Evolutionary conservation across 2,329 filamentous ascomycete species (phyloP).

Genomic region (Triangularia setosa): DNA sequence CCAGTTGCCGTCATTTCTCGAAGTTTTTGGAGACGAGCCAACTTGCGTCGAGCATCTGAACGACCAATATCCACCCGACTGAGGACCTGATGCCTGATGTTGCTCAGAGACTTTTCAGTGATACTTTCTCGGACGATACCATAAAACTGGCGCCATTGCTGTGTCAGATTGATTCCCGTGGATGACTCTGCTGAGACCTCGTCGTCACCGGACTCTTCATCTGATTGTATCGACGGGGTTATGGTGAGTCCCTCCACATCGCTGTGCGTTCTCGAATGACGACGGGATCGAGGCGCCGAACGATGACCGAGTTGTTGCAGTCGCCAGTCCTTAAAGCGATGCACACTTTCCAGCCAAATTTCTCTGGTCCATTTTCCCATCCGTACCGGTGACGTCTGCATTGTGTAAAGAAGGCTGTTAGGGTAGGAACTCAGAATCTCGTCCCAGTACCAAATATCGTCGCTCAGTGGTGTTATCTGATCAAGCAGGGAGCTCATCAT

Average conservation of each 20-base stretch:
- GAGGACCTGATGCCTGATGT: conserved; percentile 68
- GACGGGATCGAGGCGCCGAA: neutral
- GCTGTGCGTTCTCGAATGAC: neutral
- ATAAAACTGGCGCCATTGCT: conserved; percentile 70
- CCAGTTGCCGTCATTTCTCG: conserved; percentile 80
- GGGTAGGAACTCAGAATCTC: conserved; percentile 75
- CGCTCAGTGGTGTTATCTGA: conserved; percentile 75
- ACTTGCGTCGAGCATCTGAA: conserved; percentile 71
- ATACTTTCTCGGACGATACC: conserved; percentile 73
- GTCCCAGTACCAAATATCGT: conserved; percentile 96
- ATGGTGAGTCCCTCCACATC: conserved; percentile 6
- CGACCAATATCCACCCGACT: conserved; percentile 74
- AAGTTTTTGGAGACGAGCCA: conserved; percentile 65
- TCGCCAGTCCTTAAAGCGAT: conserved; percentile 36
- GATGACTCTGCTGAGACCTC: neutral
- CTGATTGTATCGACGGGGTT: conserved; percentile 20
- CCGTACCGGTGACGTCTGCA: conserved; percentile 78
- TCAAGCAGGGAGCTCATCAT: conserved; percentile 74
- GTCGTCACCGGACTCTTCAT: neutral
- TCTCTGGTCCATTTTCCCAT: conserved; percentile 69
- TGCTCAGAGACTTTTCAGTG: conserved; percentile 64
- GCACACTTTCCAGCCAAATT: conserved; percentile 60
- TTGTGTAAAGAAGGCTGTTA: conserved; percentile 75
- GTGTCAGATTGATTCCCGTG: conserved; percentile 36
- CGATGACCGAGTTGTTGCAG: conserved; percentile 13